These are phyloP conservation scores for Cinchona pubescens DNA, from an alignment of 257 asterid genomes.

Conservation along the genomic window DNA sequence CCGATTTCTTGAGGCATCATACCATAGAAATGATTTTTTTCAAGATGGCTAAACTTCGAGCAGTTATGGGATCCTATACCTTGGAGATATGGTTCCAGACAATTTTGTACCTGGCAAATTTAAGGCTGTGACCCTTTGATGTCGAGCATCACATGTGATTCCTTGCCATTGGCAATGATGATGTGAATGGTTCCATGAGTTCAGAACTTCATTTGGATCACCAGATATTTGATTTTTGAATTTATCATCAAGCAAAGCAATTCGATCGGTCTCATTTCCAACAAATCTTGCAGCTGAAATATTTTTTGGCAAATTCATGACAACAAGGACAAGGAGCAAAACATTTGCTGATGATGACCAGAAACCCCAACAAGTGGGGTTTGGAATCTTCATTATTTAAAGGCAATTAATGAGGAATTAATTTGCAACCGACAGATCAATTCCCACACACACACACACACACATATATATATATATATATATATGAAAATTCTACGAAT, in stretches of 20 bases:
- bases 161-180: slow-evolving; percentile 30
- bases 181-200: slow-evolving; percentile 3
- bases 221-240: not conserved
- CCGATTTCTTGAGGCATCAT: slow-evolving; percentile 34
- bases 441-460: too few species aligned
- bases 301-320: not conserved
- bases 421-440: too few species aligned
- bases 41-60: slow-evolving; percentile 15
- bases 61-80: slow-evolving; percentile 37
- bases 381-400: slow-evolving; percentile 18
- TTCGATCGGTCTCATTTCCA: not conserved
- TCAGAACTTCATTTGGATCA: slow-evolving; percentile 1
- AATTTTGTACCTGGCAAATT: slow-evolving; percentile 23
- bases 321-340: not conserved
- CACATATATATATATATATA: too few species aligned
- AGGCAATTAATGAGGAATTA: not conserved
- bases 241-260: not conserved
- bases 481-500: too few species aligned
- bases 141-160: slow-evolving; percentile 18
- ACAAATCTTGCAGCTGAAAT: not conserved
- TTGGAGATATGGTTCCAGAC: slow-evolving; percentile 30
- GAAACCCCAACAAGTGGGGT: slow-evolving; percentile 20
- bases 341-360: not conserved
- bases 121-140: slow-evolving; percentile 21
- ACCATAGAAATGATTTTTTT: slow-evolving; percentile 28